Evolutionary conservation across 176 grass and related monocot species (phyloP), one percentile per base, ranked within the genome.

Genomic region (Hsuehochloa calcarea): DNA sequence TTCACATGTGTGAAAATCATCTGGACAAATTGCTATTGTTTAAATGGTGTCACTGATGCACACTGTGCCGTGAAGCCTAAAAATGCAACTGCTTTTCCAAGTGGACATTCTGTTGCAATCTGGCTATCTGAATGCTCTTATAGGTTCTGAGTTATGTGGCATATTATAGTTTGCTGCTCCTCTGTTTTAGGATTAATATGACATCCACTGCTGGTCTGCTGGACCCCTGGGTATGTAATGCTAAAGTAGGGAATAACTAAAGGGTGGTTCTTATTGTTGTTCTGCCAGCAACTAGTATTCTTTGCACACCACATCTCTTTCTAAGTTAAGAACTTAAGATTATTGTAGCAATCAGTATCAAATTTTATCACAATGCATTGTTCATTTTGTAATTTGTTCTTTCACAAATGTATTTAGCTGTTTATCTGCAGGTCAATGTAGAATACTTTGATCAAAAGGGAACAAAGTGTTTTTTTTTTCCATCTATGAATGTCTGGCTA

Each of bases 181-280:
- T 40, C 43, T 78, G 37, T 65, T 64, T 8, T 39, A 63, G 76
- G 70, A 65, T 64, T 63, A 39, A 62, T 79, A 64, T 50, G 41
- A 27, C 43, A 78, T 69, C 10, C 29, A 34, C 27, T 86, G 25
- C 40, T 86, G 41, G 75, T n/a, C 27, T 86, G 25, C 40, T 86
- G 41, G 75, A 79, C 55, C 75, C 52, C 31, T 69, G 12, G 7
- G 75, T 22, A 51, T 79, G 52, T 37, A 70, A 45, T 67, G 16
- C 63, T 76, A 76, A 87, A 61, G 86, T 61, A 77, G 62, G 86
- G 79, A 82, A 82, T 77, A 82, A 82, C 41, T 15, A 70, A 88
- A 82, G 39, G 50, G 29, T 82, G 72, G 80, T 51, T 26, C 40
- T 75, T 74, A 15, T 68, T 83, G 43, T 49, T 87, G 39, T 51